Evolutionary conservation across 805 yeast genomes (phyloP).

Genomic region (Jamesozyma piceae): DNA sequence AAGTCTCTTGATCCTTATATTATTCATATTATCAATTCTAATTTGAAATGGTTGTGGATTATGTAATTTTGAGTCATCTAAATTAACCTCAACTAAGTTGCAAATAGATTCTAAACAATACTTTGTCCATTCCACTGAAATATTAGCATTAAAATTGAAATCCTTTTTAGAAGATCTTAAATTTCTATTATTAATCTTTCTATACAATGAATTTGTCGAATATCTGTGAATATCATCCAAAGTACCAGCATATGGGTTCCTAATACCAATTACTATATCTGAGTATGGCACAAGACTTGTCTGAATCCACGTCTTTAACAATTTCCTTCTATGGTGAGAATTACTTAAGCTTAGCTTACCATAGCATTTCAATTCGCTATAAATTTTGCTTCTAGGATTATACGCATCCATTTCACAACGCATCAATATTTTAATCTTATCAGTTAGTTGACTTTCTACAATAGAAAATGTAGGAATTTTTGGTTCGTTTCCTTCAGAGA

Average conservation of each 20-base stretch:
- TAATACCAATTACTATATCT: constrained; percentile 24
- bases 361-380: constrained; percentile 28
- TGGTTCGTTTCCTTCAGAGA: constrained; percentile 7
- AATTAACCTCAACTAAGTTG: constrained; percentile 7
- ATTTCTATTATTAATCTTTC: constrained; percentile 14
- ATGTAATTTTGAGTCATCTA: not conserved
- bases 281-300: constrained; percentile 21
- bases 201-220: constrained; percentile 15
- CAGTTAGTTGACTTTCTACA: constrained; percentile 16
- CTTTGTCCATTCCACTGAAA: constrained; percentile 24
- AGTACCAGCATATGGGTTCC: constrained; percentile 20
- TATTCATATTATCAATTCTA: constrained; percentile 8
- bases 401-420: constrained; percentile 29
- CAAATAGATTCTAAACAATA: constrained; percentile 16
- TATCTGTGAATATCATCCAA: constrained; percentile 18
- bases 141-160: constrained; percentile 19
- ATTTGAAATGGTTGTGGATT: constrained; percentile 15
- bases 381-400: constrained; percentile 12
- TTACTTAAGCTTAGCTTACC: constrained; percentile 15
- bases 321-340: constrained; percentile 21
- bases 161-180: constrained; percentile 9
- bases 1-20: constrained; percentile 9
- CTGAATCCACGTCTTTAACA: constrained; percentile 29
- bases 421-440: constrained; percentile 16
- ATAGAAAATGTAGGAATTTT: constrained; percentile 16